Conservation (phyloP, 2,329 filamentous ascomycete genomes). For the Cadophora sp. region DNA sequence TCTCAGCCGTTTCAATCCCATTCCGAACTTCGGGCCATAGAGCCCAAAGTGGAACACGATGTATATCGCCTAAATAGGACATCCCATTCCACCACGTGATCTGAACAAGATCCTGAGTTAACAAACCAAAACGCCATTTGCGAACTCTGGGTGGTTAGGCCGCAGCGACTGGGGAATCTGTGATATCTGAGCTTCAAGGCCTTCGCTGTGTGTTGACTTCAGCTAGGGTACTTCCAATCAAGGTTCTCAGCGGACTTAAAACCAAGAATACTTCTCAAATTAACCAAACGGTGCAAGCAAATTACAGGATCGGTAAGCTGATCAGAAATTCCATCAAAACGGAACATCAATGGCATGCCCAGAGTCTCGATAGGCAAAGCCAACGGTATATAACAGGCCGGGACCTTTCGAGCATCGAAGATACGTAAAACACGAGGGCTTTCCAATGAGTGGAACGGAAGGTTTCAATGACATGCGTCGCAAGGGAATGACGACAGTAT, state of each 20-base stretch:
- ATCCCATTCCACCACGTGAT: neutral
- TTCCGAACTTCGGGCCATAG: neutral
- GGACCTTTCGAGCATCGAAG: neutral
- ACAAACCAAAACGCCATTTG: neutral
- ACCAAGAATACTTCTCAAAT: neutral
- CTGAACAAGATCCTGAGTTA: neutral
- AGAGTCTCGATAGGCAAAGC: neutral
- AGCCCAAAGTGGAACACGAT: neutral
- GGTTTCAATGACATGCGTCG: neutral
- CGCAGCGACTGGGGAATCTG: neutral
- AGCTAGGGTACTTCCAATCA: neutral
- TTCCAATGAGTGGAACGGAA: neutral
- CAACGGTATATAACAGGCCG: neutral
- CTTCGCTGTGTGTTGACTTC: neutral
- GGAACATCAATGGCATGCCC: neutral
- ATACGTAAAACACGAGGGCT: neutral
- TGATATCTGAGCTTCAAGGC: neutral
- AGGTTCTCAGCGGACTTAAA: neutral
- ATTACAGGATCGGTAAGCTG: neutral
- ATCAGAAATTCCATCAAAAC: neutral
- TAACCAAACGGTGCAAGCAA: neutral
- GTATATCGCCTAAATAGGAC: neutral
- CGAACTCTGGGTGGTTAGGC: neutral
- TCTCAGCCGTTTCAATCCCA: neutral
- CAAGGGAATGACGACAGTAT: neutral